phyloP scores from a whole-genome alignment of 768 basidiomycete genomes.

The Auricularia sp. region DNA sequence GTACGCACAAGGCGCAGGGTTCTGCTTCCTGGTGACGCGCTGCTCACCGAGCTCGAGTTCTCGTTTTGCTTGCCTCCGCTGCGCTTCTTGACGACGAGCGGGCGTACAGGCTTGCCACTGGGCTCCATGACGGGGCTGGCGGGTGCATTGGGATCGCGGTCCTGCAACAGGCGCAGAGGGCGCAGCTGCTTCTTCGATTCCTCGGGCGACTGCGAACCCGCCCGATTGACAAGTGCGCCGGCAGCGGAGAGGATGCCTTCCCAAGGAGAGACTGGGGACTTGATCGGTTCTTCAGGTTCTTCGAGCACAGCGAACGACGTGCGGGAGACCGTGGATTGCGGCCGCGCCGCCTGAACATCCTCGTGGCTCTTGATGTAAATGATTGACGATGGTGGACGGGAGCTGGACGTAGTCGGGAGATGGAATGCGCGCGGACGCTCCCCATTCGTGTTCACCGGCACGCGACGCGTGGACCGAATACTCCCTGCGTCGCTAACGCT shows the following conservation, averaged over 20 bases:
- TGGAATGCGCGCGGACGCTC: not conserved
- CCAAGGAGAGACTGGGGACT: not conserved
- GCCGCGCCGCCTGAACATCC: not conserved
- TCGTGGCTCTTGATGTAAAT: not conserved
- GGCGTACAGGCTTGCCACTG: slow-evolving; percentile 26
- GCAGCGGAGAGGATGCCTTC: not conserved
- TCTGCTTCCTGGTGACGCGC: slow-evolving; percentile 36
- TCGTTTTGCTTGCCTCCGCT: slow-evolving; percentile 22
- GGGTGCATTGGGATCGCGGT: slow-evolving; percentile 37
- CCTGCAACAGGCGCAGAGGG: slow-evolving; percentile 45
- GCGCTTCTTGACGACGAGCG: slow-evolving; percentile 48
- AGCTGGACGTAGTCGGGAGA: not conserved
- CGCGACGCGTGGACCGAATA: not conserved
- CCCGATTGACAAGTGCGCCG: not conserved
- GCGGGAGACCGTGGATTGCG: not conserved
- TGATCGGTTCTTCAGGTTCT: not conserved
- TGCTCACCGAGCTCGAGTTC: slow-evolving; percentile 24
- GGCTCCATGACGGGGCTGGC: not conserved
- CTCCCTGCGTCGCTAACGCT: not conserved
- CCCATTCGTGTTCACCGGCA: not conserved
- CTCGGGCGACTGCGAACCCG: not conserved
- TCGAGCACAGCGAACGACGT: not conserved
- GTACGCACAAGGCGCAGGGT: slow-evolving; percentile 49
- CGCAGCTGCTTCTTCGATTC: not conserved
- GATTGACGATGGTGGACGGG: not conserved